Conservation (phyloP, 805 yeast species). For the Candida sanyiensis region DNA sequence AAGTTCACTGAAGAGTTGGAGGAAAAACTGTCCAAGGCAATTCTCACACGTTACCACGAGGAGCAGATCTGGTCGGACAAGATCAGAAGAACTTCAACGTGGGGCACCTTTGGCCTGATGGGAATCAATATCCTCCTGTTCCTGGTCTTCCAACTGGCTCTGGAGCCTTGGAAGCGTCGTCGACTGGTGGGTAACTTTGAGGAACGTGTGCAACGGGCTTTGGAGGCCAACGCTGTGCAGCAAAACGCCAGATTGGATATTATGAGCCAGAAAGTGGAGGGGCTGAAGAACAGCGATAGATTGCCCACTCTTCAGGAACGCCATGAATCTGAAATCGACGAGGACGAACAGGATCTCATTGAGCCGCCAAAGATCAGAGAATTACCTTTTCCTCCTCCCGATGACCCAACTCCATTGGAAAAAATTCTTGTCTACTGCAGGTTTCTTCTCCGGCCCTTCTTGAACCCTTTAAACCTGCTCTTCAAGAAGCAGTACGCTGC, state of each 20-base stretch:
- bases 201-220: slow-evolving; percentile 56
- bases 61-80: slow-evolving; percentile 98
- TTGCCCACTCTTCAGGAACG: slow-evolving; percentile 17
- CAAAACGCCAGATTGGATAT: slow-evolving; percentile 28
- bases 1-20: slow-evolving; percentile 61
- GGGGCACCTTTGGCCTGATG: slow-evolving; percentile 94
- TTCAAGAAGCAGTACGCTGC: not conserved
- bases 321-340: slow-evolving; percentile 18
- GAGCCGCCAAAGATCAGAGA: slow-evolving; percentile 15
- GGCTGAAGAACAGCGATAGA: slow-evolving; percentile 18
- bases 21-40: slow-evolving; percentile 63
- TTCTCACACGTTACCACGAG: slow-evolving; percentile 86
- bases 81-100: slow-evolving; percentile 87
- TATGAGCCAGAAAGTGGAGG: slow-evolving; percentile 24
- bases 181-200: slow-evolving; percentile 81
- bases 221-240: slow-evolving; percentile 32
- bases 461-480: not conserved
- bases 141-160: slow-evolving; percentile 71
- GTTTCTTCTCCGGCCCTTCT: not conserved
- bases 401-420: not conserved
- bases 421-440: not conserved
- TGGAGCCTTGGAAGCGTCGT: slow-evolving; percentile 93
- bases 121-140: slow-evolving; percentile 77
- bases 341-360: slow-evolving; percentile 13
- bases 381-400: slow-evolving; percentile 14